Percentiles rank a stretch among this genome's conserved stretches.
Conservation (phyloP, 1,284 basidiomycete species). For the Cyathus olla region DNA sequence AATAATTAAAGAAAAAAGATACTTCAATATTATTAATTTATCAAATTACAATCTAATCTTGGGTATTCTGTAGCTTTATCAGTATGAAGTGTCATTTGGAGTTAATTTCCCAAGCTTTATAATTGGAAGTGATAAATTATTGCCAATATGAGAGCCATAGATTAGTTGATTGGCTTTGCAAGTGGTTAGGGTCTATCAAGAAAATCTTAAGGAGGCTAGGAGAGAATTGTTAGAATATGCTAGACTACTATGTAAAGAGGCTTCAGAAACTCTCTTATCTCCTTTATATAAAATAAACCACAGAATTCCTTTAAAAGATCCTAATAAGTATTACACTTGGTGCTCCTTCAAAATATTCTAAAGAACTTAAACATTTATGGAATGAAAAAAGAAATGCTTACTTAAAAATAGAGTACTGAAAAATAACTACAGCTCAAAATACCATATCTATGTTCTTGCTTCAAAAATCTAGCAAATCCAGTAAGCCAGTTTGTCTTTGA, state of each 20-base stretch:
- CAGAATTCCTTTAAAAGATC: conserved; percentile 31
- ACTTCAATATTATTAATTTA: conserved; percentile 34
- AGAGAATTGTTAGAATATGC: conserved; percentile 12
- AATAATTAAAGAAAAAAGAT: conserved; percentile 18
- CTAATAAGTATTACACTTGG: conserved; percentile 24
- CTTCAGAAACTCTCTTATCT: conserved; percentile 20
- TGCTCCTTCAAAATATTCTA: conserved; percentile 25
- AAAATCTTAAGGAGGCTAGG: conserved; percentile 19
- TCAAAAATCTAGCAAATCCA: conserved; percentile 16
- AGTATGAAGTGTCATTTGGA: conserved; percentile 29
- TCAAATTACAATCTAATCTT: conserved; percentile 39
- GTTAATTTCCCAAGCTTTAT: conserved; percentile 17
- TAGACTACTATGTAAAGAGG: conserved; percentile 14
- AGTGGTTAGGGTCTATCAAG: conserved; percentile 11
- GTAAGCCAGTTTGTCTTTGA: conserved; percentile 6
- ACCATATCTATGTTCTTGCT: conserved; percentile 40
- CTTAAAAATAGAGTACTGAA: conserved; percentile 27
- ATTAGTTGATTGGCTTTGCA: conserved; percentile 4
- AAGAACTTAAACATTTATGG: conserved; percentile 23
- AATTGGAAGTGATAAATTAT: conserved; percentile 12
- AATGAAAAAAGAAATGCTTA: conserved; percentile 24
- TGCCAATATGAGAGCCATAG: conserved; percentile 16
- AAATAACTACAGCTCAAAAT: conserved; percentile 18
- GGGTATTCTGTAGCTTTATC: conserved; percentile 38
- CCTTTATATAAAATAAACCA: conserved; percentile 35